Conservation (phyloP, 1,139 yeast species). For the Nematodospora anomalae region DNA sequence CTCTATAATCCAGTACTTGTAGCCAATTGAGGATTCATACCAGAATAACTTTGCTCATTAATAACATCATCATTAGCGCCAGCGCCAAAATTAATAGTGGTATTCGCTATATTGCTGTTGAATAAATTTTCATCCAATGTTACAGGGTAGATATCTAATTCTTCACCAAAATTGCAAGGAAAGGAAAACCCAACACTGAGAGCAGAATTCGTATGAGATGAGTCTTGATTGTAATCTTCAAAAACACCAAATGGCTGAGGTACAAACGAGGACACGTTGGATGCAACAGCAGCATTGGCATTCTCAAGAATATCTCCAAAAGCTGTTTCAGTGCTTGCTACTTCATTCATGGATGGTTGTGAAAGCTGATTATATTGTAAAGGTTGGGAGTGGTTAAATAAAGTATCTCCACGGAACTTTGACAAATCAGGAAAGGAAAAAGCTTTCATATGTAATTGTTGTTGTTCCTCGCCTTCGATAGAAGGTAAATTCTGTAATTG, state of each 20-base stretch:
- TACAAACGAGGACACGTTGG: not conserved
- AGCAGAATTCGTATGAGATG: not conserved
- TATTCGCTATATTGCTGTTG: slow-evolving; percentile 1
- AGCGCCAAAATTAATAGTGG: slow-evolving; percentile 7
- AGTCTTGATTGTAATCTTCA: slow-evolving; percentile 1
- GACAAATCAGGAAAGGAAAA: slow-evolving; percentile 32
- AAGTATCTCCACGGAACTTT: slow-evolving; percentile 13
- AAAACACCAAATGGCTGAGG: slow-evolving; percentile 2
- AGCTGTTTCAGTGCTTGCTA: not conserved
- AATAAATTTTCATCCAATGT: slow-evolving; percentile 9
- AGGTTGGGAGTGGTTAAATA: slow-evolving; percentile 11
- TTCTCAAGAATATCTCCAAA: not conserved
- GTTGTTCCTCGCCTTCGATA: slow-evolving; percentile 1
- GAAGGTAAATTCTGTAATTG: slow-evolving; percentile 8
- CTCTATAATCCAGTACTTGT: slow-evolving; percentile 11
- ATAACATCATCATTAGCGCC: slow-evolving; percentile 5
- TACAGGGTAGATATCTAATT: slow-evolving; percentile 4
- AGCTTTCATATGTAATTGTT: slow-evolving; percentile 18
- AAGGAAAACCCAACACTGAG: not conserved
- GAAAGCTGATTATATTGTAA: slow-evolving; percentile 7
- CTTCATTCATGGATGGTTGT: not conserved
- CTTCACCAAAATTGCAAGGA: slow-evolving; percentile 1
- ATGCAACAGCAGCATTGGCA: not conserved
- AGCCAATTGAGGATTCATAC: slow-evolving; percentile 10
- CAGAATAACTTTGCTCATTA: slow-evolving; percentile 3